Percentiles rank a stretch among this genome's conserved stretches.
These are phyloP conservation scores for Senecio squalidus DNA, from an alignment of 140 eudicot species.

Conservation along the genomic window DNA sequence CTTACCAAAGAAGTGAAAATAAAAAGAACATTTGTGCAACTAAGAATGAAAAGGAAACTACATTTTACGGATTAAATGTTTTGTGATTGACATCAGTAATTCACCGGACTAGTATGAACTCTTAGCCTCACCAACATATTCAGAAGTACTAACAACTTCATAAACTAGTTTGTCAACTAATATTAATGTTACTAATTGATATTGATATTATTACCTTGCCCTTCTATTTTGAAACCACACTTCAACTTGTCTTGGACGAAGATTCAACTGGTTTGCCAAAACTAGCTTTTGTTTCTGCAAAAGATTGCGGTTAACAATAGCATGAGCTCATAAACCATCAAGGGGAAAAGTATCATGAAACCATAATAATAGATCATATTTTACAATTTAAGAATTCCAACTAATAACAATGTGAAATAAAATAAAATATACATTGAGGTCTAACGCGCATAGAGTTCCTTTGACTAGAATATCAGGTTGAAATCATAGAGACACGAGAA, in stretches of 20 bases:
- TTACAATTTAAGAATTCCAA: too few species aligned
- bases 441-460: too few species aligned
- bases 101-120: conserved; percentile 5
- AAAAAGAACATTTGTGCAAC: neutral
- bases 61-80: neutral
- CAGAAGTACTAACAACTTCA: neutral
- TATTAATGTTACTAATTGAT: neutral
- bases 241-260: conserved; percentile 98
- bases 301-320: neutral
- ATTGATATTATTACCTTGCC: conserved; percentile 55
- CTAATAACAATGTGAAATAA: too few species aligned
- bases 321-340: too few species aligned
- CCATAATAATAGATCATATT: too few species aligned
- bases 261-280: conserved; percentile 78
- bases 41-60: neutral
- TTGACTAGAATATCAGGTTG: too few species aligned
- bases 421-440: too few species aligned
- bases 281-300: conserved; percentile 87
- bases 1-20: neutral
- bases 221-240: conserved; percentile 98
- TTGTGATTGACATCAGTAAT: neutral
- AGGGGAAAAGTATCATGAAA: too few species aligned
- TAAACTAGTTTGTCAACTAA: neutral
- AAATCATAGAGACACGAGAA: too few species aligned
- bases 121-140: neutral